Conservation (phyloP, 768 basidiomycete species). For the Russula virescens region DNA sequence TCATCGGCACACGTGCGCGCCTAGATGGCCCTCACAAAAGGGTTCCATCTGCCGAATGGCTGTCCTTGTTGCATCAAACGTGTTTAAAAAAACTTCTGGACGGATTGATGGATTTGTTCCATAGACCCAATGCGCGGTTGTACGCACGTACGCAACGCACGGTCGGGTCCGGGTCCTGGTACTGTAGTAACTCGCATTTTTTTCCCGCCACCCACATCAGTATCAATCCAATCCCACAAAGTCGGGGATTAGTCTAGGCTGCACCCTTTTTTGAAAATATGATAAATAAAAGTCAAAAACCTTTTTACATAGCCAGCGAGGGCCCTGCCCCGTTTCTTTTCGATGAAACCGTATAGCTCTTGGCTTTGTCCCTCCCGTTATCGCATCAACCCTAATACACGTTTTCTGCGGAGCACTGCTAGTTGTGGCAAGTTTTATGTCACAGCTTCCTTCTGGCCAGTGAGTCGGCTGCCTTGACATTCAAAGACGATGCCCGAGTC, state of each 20-base stretch:
- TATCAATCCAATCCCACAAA: not conserved
- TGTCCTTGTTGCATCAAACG: not conserved
- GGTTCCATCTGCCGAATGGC: not conserved
- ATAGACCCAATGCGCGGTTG: too few species aligned
- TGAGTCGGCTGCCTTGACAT: not conserved
- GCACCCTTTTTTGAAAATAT: not conserved
- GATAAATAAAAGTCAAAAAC: not conserved
- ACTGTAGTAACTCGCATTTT: too few species aligned
- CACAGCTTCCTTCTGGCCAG: not conserved
- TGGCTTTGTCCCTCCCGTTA: not conserved
- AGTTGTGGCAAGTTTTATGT: not conserved
- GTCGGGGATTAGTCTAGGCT: not conserved
- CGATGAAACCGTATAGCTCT: not conserved
- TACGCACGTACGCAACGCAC: too few species aligned
- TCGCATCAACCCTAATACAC: slow-evolving; percentile 13
- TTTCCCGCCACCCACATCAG: too few species aligned
- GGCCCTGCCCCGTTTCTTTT: too few species aligned
- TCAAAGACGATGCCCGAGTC: not conserved
- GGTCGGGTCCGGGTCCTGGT: too few species aligned
- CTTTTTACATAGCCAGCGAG: too few species aligned
- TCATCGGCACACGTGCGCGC: too few species aligned
- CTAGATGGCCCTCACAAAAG: too few species aligned
- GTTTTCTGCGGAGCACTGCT: not conserved
- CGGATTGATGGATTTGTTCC: too few species aligned
- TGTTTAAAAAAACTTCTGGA: too few species aligned